Evolutionary conservation across 306 rosid species (phyloP), one percentile per base, ranked within the genome.

Genomic region (Malus fusca): DNA sequence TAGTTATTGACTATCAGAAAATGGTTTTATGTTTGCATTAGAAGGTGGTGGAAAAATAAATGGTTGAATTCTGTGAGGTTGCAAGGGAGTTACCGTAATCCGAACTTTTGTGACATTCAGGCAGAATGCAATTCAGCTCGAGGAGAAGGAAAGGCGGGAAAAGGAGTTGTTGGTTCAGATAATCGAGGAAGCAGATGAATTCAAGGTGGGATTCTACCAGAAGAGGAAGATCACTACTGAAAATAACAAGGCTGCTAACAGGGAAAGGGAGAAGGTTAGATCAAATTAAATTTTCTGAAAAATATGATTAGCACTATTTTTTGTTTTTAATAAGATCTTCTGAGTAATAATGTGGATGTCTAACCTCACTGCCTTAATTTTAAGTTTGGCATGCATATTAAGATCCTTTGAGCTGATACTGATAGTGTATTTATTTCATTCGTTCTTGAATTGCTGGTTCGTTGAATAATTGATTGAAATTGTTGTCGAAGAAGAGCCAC

Each of bases 241-340:
- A 23, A 83, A 37, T 53, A 82, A 80, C 77, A 83, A 48, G 71
- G 51, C 79, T 23, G 25, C 83, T 11, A 80, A 86, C 71, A 86
- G 81, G 77, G 83, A 85, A 73, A 86, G 79, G 69, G 89, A 75
- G 77, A 86, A 86, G 89, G 89, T 85, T 35, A 69, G 77, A 63
- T 13, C 53, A 26, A 30, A 14, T 37, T 51, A 58, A 8, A 59
- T 6, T 8, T 53, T 42, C 15, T 3, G 25, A 30, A 67, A 61
- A 1, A 28, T 4, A 30, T 74, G 31, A 5, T 3, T 17, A 8
- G 6, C 62, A 1, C 62, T 8, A 15, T 68, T 73, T 28, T 40
- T n/a, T 15, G 46, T 33, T 73, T 67, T 6, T 15, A n/a, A 18
- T 18, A 44, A 72, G 37, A 17, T 72, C 26, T 28, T 72, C 8